A percentile compares a stretch with the other conserved stretches of the same genome.
phyloP scores from a whole-genome alignment of 1,139 yeast genomes.

The Diutina pseudorugosa region DNA sequence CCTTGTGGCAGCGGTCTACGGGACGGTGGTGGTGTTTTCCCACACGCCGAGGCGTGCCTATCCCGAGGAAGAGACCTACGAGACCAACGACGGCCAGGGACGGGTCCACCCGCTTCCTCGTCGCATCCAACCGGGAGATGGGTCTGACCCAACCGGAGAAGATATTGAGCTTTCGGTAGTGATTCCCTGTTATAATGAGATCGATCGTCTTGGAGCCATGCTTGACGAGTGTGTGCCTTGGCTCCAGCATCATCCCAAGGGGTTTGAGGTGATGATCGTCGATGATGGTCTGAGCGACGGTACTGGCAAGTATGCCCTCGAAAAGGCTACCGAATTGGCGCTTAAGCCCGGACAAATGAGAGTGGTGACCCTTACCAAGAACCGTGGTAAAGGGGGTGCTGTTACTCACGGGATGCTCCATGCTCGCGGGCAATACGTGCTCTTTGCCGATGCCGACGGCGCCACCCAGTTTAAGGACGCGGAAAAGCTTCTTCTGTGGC shows the following conservation, averaged over 20 bases:
- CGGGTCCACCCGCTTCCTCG: slow-evolving; percentile 10
- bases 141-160: too few relatives aligned
- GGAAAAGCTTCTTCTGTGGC: slow-evolving; percentile 36
- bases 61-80: slow-evolving; percentile 38
- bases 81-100: slow-evolving; percentile 21
- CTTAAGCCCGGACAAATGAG: slow-evolving; percentile 51
- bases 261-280: slow-evolving; percentile 71
- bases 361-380: slow-evolving; percentile 54
- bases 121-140: background rate
- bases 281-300: slow-evolving; percentile 89
- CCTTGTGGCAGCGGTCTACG: slow-evolving; percentile 18
- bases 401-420: slow-evolving; percentile 87
- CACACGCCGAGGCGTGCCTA: slow-evolving; percentile 53
- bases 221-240: slow-evolving; percentile 61
- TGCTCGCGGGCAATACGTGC: slow-evolving; percentile 56
- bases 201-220: slow-evolving; percentile 59
- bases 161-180: slow-evolving; percentile 56
- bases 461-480: slow-evolving; percentile 78
- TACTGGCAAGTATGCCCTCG: slow-evolving; percentile 61
- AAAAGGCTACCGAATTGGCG: slow-evolving; percentile 37
- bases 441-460: slow-evolving; percentile 97
- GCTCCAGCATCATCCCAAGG: slow-evolving; percentile 24
- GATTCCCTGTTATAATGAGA: slow-evolving; percentile 87
- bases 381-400: slow-evolving; percentile 97
- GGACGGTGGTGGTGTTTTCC: slow-evolving; percentile 35